Evolutionary conservation across 441 rosid species (phyloP), one percentile per base, ranked within the genome.

Genomic region (Bocquillonia castaneifolia): DNA sequence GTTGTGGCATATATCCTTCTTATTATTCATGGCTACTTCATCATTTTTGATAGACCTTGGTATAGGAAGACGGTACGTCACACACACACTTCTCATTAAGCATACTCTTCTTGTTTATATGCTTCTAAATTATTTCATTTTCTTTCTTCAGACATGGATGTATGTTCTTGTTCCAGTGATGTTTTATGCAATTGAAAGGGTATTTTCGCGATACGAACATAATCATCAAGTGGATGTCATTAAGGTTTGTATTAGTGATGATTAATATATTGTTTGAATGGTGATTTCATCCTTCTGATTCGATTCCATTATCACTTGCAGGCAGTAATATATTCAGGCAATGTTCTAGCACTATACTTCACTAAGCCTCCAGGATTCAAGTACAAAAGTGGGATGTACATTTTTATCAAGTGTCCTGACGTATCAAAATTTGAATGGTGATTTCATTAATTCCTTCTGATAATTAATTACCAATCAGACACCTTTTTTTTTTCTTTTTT

Each of bases 301-400:
- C 26, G 10, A 32, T 18, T 28, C 31, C 4, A 37, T 63, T 31
- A 26, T 47, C 20, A 40, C 63, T 74, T 73, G 74, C 82, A 93
- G 99, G 99, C 95, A 66, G 83, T 82, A 25, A 87, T 89, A 72
- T 93, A 91, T 72, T 20, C 93, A 23, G 99, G 99, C 56, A 91
- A 89, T 75, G 97, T 93, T 77, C 84, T 93, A 44, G 96, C 99
- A 15, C 77, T 91, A 13, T 88, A 91, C 80, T 80, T 93, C 70
- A 85, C 87, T 23, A 93, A 91, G 79, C 99, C 99, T 42, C 74
- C 71, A 20, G 93, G 88, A 28, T 91, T 93, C 76, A 85, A 74
- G 75, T 91, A 93, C 76, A 78, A 72, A 77, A 93, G 97, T 81
- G 99, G 99, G 68, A 93, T 93, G 99, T 91, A 93, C 75, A 76